Evolutionary conservation across 768 basidiomycete species (phyloP), one percentile per base, ranked within the genome.

Genomic region (Ramaria sp.): DNA sequence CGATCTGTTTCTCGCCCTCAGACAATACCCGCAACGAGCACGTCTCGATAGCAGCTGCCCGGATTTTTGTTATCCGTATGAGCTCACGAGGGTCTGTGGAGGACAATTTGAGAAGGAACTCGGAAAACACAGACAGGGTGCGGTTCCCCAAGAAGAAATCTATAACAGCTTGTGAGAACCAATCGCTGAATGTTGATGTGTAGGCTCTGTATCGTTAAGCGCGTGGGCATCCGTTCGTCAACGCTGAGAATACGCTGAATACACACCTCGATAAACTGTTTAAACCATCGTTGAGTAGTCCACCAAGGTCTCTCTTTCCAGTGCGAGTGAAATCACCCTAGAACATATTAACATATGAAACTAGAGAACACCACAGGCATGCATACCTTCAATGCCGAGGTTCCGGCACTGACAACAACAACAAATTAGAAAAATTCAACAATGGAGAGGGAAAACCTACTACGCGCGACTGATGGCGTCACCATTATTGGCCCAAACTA

Each of bases 401-500:
- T 98, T 20, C 96, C 95, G 43, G 96, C 89, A 63, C 88, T 92
- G 59, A 34, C n/a, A 51, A 55, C 4, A 22, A 39, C 22, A 32
- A 36, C 67, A 66, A 49, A 62, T 36, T 57, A 51, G 54, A 22
- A 39, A 16, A 25, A 50, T 47, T 55, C 27, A 53, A 41, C 38
- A 16, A 22, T 16, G 7, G 18, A 3, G 34, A 15, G 24, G 1
- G 41, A 59, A 43, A 1, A 74, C 83, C 64, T 64, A 88, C 87
- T 89, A 91, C 52, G 85, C 85, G 52, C 86, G 77, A 65, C 88
- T 93, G 56, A 96, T 88, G 5, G 90, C 86, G 65, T 99, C 96
- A 0, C 96, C 96, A 60, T 98, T 98, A 64, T 98, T 96, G 1
- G 96, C 96, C 96, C 96, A 99, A 16, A 91, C 88, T 88, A 57